A percentile compares a stretch with the other conserved stretches of the same genome.
Conservation (phyloP, 441 rosid species). For the Viola pubescens region DNA sequence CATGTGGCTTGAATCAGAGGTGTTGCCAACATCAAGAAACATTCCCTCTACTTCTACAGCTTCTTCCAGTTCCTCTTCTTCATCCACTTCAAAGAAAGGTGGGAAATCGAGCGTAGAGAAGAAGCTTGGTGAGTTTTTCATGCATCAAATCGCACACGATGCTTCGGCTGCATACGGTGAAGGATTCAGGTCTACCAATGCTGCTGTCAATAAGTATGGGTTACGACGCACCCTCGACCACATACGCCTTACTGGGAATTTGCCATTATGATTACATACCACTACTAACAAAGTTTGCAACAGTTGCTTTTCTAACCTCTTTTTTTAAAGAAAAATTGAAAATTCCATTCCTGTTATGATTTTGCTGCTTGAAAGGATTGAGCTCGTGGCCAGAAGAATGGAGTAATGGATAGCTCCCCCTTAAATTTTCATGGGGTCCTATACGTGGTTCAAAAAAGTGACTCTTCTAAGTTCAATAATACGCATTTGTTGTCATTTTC, state of each 20-base stretch:
- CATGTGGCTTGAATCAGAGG: conserved; percentile 97
- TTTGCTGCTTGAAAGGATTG: conserved; percentile 6
- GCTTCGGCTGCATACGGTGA: conserved; percentile 77
- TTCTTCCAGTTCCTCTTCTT: conserved; percentile 38
- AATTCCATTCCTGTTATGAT: too few species aligned
- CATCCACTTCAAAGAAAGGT: conserved; percentile 55
- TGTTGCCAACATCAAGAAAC: conserved; percentile 41
- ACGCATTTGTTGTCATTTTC: background rate
- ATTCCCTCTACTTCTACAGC: conserved; percentile 48
- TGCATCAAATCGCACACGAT: conserved; percentile 79
- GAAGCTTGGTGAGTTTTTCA: conserved; percentile 79
- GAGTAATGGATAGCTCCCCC: conserved; percentile 20
- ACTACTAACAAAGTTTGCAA: too few species aligned
- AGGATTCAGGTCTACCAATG: conserved; percentile 81
- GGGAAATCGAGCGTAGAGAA: conserved; percentile 58
- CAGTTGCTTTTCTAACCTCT: too few species aligned
- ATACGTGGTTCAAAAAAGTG: conserved; percentile 8
- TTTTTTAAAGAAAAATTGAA: too few species aligned
- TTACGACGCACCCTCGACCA: conserved; percentile 64
- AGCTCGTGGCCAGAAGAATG: conserved; percentile 10
- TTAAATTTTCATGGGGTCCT: conserved; percentile 27
- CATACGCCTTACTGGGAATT: conserved; percentile 49
- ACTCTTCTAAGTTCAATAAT: conserved; percentile 11
- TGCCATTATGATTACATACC: conserved; percentile 42
- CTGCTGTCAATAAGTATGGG: conserved; percentile 77